phyloP scores from a whole-genome alignment of 129 eudicot genomes.

The Pittosporum tobira region DNA sequence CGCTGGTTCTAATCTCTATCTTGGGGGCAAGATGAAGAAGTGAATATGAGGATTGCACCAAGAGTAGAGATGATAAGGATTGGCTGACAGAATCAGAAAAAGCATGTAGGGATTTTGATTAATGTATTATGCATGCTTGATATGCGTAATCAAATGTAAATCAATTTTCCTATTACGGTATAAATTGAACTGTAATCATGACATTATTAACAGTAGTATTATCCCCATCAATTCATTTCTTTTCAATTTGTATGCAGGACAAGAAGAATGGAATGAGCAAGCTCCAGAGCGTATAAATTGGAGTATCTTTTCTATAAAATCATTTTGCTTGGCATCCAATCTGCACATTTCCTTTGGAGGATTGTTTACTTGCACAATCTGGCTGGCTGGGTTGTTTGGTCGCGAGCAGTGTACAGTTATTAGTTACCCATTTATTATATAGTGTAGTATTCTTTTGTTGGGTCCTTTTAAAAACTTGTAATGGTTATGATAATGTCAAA shows the following conservation, averaged over 20 bases:
- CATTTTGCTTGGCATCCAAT: slow-evolving; percentile 6
- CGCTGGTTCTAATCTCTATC: no score
- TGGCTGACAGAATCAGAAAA: no score
- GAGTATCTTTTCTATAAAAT: slow-evolving; percentile 12
- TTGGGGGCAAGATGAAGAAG: no score
- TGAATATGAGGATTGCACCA: no score
- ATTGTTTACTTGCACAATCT: slow-evolving; percentile 15
- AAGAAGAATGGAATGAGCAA: slow-evolving; percentile 11
- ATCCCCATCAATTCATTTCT: neutral
- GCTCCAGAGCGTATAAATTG: slow-evolving; percentile 32
- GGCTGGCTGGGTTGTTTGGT: slow-evolving; percentile 2
- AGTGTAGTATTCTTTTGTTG: slow-evolving; percentile 28
- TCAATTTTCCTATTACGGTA: no score
- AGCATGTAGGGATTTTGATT: neutral
- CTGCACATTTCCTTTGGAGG: slow-evolving; percentile 19
- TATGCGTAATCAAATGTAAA: neutral
- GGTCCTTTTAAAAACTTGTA: slow-evolving; percentile 1
- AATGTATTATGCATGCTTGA: neutral
- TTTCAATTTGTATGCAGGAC: slow-evolving; percentile 29
- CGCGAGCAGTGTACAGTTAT: slow-evolving; percentile 38
- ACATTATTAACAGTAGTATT: neutral
- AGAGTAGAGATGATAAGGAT: no score
- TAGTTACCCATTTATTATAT: slow-evolving; percentile 18
- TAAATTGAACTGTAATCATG: neutral
- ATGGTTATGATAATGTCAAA: slow-evolving; percentile 16